These are phyloP conservation scores for Porphyra umbilicalis DNA, from an alignment of 31 red algal species.

Conservation along the genomic window DNA sequence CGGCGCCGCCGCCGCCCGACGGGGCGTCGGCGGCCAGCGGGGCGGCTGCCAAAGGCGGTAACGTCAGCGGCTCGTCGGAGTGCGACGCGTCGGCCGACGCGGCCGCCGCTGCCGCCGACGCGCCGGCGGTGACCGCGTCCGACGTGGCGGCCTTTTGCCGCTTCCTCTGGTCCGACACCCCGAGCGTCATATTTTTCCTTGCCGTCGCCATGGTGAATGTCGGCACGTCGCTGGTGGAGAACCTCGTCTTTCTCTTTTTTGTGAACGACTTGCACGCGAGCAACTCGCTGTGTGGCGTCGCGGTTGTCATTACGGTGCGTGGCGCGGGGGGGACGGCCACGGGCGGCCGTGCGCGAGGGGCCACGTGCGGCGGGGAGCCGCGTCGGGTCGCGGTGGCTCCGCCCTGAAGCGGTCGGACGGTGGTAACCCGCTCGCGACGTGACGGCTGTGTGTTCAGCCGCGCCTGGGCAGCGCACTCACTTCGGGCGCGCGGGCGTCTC, in stretches of 20 bases:
- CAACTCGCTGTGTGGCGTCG: constrained; percentile 43
- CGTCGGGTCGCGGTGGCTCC: no score
- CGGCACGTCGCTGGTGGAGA: constrained; percentile 51
- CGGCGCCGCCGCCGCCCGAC: not conserved
- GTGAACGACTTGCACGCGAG: constrained; percentile 33
- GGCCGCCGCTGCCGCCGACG: not conserved
- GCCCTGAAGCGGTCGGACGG: no score
- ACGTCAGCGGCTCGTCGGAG: not conserved
- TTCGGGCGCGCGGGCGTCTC: no score
- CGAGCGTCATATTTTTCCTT: constrained; percentile 28
- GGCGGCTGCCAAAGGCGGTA: not conserved
- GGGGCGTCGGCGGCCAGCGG: not conserved
- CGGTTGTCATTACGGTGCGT: constrained; percentile 38
- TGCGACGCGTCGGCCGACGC: not conserved
- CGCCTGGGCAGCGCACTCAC: no score
- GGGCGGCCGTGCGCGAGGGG: not conserved
- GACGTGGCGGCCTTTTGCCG: not conserved
- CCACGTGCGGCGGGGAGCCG: no score
- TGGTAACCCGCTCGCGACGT: no score
- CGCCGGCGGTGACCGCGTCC: not conserved
- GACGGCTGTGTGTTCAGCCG: no score
- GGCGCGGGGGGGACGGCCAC: no score
- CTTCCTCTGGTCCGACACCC: not conserved
- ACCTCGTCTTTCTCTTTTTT: constrained; percentile 53
- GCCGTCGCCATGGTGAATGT: constrained; percentile 29